Evolutionary conservation across 495 filamentous ascomycete species (phyloP), one percentile per base, ranked within the genome.

Genomic region (Mycothermus thermophilus): DNA sequence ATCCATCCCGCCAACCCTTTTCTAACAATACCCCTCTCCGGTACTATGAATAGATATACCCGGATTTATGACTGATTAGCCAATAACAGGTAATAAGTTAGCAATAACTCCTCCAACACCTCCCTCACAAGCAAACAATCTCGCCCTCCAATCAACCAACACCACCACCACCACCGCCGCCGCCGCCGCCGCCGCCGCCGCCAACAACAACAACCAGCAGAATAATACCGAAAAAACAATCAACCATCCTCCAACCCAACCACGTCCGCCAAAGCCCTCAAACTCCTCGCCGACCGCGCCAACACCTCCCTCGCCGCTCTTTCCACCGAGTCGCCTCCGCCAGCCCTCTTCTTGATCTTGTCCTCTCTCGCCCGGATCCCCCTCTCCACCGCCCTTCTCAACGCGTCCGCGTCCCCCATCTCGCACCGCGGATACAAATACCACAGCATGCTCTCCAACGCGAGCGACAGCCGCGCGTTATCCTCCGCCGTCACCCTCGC

Each of bases 381-480:
- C 37, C 43, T 50, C 41, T 77, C 59, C 11, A 83, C 66, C 0
- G 75, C 71, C 2, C 45, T 38, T 11, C 62, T 52, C 15, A 92
- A 46, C 3, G 41, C 45, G 0, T 51, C 41, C 11, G 65, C 70
- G 29, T 70, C 57, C 14, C 44, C 47, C 6, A 78, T 38, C 0
- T 53, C 46, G 1, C 64, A 62, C 18, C 16, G 16, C 16, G 37
- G 42, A 43, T 60, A 58, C n/a, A 86, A 47, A 3, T 79, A 55
- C 28, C 76, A 66, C 33, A 88, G 42, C 35, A 92, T 51, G 0
- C 65, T 64, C 55, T 97, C 88, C 0, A 94, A 52, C 32, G 83
- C 49, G 3, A 94, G 56, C 3, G 78, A 79, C 21, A 94, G 63
- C 55, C 85, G 87, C 3, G 80, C 76, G 48, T 95, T 94, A 31